Base-by-base conservation (phyloP, 2,329 filamentous ascomycete genomes). In the Pseudocercospora fijiensis region DNA sequence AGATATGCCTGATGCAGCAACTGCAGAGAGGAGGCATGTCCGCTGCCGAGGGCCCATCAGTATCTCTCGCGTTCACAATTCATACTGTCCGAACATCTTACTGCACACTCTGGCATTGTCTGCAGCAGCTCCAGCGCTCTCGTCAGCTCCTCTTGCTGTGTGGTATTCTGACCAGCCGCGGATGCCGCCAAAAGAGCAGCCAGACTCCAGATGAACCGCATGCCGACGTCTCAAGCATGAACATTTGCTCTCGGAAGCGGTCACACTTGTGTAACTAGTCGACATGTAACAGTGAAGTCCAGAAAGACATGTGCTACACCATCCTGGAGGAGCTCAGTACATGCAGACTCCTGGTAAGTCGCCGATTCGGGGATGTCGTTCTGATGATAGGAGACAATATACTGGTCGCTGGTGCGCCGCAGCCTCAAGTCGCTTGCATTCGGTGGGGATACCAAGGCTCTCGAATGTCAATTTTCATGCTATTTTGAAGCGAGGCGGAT, bases 41-140 rank as follows among this genome's bases (percentile, higher is more conserved):
- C 53, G 60, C 65, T 69, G 30, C 53, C 13, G 13, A 33, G 20
- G 13, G 6, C n/a, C 5, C 8, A 18, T 43, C 47, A 51, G 51
- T 11, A 24, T 9, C n/a, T 30, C 8, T 5, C n/a, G 18, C 3
- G 16, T 10, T 28, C 1, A 10, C 45, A 37, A 24, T 22, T 43
- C n/a, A n/a, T 11, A 11, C 20, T 18, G 5, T 0, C 9, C 41
- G 13, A 11, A 16, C 30, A 30, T 60, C 58, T 13, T 60, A 67
- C 66, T 10, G 66, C 62, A 58, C 66, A 68, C 26, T 61, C 37
- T 11, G 64, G 64, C 62, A 67, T 67, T 8, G 26, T 56, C n/a
- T 57, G 33, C 43, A 66, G 9, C 22, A 68, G 45, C 8, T 51
- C 41, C 45, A 68, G 53, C 10, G 62, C 62, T 37, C 51, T 37